Evolutionary conservation across 768 basidiomycete species (phyloP), one percentile per base, ranked within the genome.

Genomic region (Neoboletus brunneissimus): DNA sequence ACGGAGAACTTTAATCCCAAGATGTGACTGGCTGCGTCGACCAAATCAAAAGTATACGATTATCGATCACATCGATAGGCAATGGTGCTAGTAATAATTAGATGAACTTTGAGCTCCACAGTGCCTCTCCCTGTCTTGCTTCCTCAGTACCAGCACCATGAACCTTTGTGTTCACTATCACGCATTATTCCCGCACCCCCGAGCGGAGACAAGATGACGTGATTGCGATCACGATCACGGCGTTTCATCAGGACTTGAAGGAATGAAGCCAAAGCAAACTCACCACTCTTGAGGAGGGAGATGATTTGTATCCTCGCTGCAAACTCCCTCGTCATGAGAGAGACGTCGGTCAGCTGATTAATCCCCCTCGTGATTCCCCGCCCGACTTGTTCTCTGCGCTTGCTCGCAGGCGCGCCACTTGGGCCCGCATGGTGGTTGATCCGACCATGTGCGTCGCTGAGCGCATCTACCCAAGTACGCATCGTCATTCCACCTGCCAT

Each of bases 401-500:
- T 64, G 35, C 64, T 71, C 43, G 63, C 47, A 1, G 53, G 51
- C 54, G 40, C 48, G 8, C 40, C 48, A 11, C 31, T 13, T 2
- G 47, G 5, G 13, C 31, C 31, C 4, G 20, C 15, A 40, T 29
- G 15, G 13, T 31, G 52, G 61, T 57, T 46, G 47, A 66, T 68
- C 58, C 66, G 72, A n/a, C 59, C 66, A 57, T 79, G 74, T 11
- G 75, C 78, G 32, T 76, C 75, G 9, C 75, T 70, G n/a, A 83
- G 70, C 1, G 70, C 64, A 50, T 83, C 80, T 5, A 76, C 75
- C 81, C 81, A 82, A 11, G 79, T 82, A 35, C 79, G 74, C 75
- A 82, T 79, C 40, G 81, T 76, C 80, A 82, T 81, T 29, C 73
- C 80, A 7, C 79, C 79, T 4, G 81, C 77, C 79, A 81, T 80